A percentile compares a stretch with the other conserved stretches of the same genome.
Evolutionary conservation across 2,329 filamentous ascomycete species (phyloP).

Genomic region (Dactylellina sp.): DNA sequence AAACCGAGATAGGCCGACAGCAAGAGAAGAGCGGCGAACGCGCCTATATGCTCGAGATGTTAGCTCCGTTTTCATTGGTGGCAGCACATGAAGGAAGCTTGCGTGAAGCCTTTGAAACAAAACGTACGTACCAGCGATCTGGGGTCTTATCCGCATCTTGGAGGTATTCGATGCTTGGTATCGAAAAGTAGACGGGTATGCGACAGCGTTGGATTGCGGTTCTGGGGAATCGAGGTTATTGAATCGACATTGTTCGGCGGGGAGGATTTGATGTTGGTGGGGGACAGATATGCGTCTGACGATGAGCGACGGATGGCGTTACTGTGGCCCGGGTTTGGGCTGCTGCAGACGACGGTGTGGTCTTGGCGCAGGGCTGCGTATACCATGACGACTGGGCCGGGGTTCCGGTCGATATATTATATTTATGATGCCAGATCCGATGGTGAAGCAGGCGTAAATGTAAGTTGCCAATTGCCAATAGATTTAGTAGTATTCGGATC

Average conservation of each 20-base stretch:
- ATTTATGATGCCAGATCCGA: no score
- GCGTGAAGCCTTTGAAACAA: no score
- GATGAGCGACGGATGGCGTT: slow-evolving; percentile 25
- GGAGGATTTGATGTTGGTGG: slow-evolving; percentile 25
- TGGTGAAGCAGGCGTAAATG: no score
- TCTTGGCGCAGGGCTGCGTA: slow-evolving; percentile 38
- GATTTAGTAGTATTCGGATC: no score
- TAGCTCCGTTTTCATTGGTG: background rate
- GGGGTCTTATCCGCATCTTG: slow-evolving; percentile 52
- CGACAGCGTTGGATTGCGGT: slow-evolving; percentile 8
- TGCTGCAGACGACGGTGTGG: slow-evolving; percentile 16
- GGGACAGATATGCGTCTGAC: slow-evolving; percentile 47
- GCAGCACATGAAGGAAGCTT: background rate
- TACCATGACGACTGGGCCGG: slow-evolving; percentile 26
- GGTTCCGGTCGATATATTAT: background rate
- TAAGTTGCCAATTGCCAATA: no score
- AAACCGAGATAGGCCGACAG: slow-evolving; percentile 84
- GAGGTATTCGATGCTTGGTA: background rate
- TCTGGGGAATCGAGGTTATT: slow-evolving; percentile 6
- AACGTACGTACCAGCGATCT: slow-evolving; percentile 54
- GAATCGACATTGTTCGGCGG: slow-evolving; percentile 34
- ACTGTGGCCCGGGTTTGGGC: slow-evolving; percentile 20
- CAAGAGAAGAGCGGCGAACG: slow-evolving; percentile 70
- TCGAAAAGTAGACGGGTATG: background rate
- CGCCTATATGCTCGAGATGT: slow-evolving; percentile 26